These are phyloP conservation scores for Brasilioporus rufonigricans DNA, from an alignment of 768 basidiomycete species.

Conservation along the genomic window DNA sequence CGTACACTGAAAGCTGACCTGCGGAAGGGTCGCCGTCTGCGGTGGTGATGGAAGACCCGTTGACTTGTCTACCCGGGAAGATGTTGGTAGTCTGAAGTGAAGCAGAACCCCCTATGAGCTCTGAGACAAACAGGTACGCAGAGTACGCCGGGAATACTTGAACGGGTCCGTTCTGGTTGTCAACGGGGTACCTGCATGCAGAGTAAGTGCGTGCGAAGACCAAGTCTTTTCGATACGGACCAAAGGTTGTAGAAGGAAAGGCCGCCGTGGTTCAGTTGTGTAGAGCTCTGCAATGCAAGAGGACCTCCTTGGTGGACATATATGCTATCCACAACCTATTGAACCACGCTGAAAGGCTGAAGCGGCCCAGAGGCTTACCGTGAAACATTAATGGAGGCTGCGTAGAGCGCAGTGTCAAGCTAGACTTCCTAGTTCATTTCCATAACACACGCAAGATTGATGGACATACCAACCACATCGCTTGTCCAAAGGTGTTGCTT, in stretches of 20 bases:
- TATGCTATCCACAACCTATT: constrained; percentile 30
- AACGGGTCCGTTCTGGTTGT: constrained; percentile 46
- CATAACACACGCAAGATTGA: background rate
- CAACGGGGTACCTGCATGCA: constrained; percentile 42
- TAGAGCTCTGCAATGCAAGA: too few relatives aligned
- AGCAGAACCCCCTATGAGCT: constrained; percentile 45
- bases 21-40: constrained; percentile 44
- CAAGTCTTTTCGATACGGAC: constrained; percentile 24
- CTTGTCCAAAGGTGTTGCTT: constrained; percentile 47
- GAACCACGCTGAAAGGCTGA: background rate
- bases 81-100: constrained; percentile 46
- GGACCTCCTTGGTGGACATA: constrained; percentile 59
- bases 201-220: background rate
- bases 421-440: constrained; percentile 1
- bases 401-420: constrained; percentile 16
- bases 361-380: constrained; percentile 27
- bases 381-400: constrained; percentile 44
- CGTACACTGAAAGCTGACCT: constrained; percentile 25
- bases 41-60: constrained; percentile 52
- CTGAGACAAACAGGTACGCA: constrained; percentile 45
- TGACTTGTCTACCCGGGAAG: constrained; percentile 49
- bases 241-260: constrained; percentile 45
- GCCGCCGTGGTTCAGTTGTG: too few relatives aligned
- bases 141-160: constrained; percentile 52
- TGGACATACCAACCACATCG: constrained; percentile 47